Evolutionary conservation across 2,329 filamentous ascomycete genomes (phyloP), one percentile per base, ranked within the genome.

Genomic region (Cadophora malorum): DNA sequence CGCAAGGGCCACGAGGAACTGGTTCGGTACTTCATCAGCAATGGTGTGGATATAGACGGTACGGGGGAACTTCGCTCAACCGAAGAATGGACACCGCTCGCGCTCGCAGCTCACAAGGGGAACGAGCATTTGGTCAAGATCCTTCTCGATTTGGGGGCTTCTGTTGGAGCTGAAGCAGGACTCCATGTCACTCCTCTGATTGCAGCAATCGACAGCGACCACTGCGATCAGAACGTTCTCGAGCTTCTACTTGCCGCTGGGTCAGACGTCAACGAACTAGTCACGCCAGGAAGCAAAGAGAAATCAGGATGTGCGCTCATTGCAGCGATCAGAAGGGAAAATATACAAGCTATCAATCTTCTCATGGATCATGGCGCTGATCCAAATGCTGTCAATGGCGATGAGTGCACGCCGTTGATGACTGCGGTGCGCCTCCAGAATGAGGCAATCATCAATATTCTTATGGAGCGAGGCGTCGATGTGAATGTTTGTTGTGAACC

Each of bases 61-160:
- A 61, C 49, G 25, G 59, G 59, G 2, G 45, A 61, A 19, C 45
- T 61, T n/a, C 33, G 59, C 23, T 61, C 59, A 6, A 61, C 59
- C 31, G 59, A 41, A 45, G 35, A 47, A 45, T 61, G 59, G 59
- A 45, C 35, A 28, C 59, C 59, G 8, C 38, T 61, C 1, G 59
- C 38, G n/a, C 59, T 61, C 16, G 59, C 59, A 25, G 59, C 33
- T 47, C 33, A 61, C 16, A 45, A 47, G 31, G 59, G 59, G 1
- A 47, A 31, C n/a, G 35, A 28, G 23, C 33, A 41, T 31, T 10
- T 61, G n/a, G 59, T 61, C 1, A 21, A 49, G n/a, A 28, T 47
- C 16, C 59, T 61, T 10, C 38, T 61, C 12, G 38, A 31, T 31
- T 28, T 61, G 1, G 59, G 59, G 16, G 59, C 59, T 31, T n/a